Evolutionary conservation across 169 alveolate genomes (phyloP), one percentile per base, ranked within the genome.

Genomic region (Cryptosporidium ryanae): DNA sequence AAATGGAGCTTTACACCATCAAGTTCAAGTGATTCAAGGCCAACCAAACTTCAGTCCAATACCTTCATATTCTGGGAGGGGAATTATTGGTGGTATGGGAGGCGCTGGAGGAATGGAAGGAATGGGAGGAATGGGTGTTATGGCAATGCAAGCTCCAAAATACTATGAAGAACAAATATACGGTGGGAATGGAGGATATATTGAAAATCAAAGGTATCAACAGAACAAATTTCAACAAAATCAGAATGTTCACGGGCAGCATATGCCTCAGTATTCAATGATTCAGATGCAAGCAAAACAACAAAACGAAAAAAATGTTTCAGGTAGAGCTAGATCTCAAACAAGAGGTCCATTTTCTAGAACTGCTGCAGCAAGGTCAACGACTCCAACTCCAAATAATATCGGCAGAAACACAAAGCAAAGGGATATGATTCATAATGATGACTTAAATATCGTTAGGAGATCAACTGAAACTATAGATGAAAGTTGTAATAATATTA

Each of bases 261-360:
- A 59, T 6, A 32, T 61, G 64, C 59, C 87, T 29, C 87, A 76
- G 23, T 61, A 59, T 76, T 38, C 71, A 1, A 76, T 76, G 87
- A 76, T 76, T 63, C 87, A 61, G 32, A 25, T 25, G 18, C 66
- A 68, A 23, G 8, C 46, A 57, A 54, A 54, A 6, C 76, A 64
- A 32, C 82, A 44, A 43, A 25, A 50, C 21, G 83, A 68, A 13
- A 68, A 50, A 27, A 68, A 21, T 55, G 2, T 54, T 1, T 38
- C 46, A 38, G 76, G 87, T 2, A 76, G 87, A 44, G 43, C 87
- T 15, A 55, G 87, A 76, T 25, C 64, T 15, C 68, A 59, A 76
- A 76, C 87, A 10, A 76, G 87, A 61, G 87, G 87, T 25, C 87
- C 87, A 32, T 76, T 76, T 76, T 76, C 87, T 17, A 57, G 87